Conservation (phyloP, 352 stramenopile species). For the Pythium angustatum region DNA sequence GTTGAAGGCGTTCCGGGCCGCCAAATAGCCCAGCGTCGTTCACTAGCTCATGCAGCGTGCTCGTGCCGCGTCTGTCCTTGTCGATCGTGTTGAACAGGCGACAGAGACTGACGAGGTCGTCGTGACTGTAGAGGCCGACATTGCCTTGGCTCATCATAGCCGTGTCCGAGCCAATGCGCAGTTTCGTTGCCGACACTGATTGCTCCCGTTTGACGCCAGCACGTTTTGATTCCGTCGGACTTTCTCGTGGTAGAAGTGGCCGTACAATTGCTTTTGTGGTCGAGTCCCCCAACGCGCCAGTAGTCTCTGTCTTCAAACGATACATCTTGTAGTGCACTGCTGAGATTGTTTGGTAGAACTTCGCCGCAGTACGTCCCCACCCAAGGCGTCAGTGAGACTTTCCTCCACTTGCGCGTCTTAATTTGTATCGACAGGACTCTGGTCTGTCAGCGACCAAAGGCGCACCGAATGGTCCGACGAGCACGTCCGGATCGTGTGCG, state of each 20-base stretch:
- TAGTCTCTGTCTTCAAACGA: constrained; percentile 82
- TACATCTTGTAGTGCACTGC: constrained; percentile 45
- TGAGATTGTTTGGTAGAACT: constrained; percentile 39
- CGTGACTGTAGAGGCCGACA: constrained; percentile 65
- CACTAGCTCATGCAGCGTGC: constrained; percentile 64
- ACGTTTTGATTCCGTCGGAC: constrained; percentile 56
- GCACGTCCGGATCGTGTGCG: constrained; percentile 58
- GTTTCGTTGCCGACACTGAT: constrained; percentile 53
- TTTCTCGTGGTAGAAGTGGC: constrained; percentile 69
- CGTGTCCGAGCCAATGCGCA: constrained; percentile 59
- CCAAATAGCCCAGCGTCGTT: constrained; percentile 61
- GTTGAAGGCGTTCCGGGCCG: constrained; percentile 51
- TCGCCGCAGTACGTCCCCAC: constrained; percentile 7
- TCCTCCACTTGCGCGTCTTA: constrained; percentile 2
- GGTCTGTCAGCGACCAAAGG: constrained; percentile 60
- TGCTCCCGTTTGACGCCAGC: constrained; percentile 35
- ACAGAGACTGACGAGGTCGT: constrained; percentile 74
- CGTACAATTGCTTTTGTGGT: constrained; percentile 76
- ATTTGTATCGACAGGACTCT: constrained; percentile 25
- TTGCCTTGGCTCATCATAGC: constrained; percentile 59
- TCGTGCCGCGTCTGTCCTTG: constrained; percentile 63
- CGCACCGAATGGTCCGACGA: constrained; percentile 60
- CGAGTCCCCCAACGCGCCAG: constrained; percentile 73
- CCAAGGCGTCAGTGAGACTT: neutral
- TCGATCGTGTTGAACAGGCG: constrained; percentile 75